A percentile compares a stretch with the other conserved stretches of the same genome.
Conservation (phyloP, 78 protist genomes). For the Capsaspora owczarzaki region DNA sequence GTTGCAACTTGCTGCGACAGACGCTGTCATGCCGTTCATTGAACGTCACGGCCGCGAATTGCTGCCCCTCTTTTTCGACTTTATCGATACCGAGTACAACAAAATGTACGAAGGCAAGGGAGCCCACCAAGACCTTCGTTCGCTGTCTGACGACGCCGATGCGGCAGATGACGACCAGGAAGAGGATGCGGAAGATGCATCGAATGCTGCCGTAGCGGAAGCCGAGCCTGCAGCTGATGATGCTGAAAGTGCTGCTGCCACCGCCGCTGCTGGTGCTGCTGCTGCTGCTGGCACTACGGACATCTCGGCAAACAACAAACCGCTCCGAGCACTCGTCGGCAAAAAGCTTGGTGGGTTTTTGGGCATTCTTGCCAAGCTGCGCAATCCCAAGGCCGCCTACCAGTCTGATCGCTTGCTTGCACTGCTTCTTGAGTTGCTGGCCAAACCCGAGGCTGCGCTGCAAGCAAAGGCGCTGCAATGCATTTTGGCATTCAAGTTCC, state of each 20-base stretch:
- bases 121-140: not conserved
- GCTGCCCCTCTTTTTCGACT: not conserved
- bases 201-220: no score
- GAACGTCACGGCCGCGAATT: not conserved
- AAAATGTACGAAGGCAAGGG: not conserved
- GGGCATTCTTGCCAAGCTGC: not conserved
- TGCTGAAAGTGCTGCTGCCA: no score
- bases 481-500: not conserved
- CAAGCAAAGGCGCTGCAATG: not conserved
- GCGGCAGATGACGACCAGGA: not conserved
- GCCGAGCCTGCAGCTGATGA: no score
- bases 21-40: not conserved
- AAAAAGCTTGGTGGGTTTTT: no score
- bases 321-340: no score
- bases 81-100: not conserved
- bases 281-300: no score
- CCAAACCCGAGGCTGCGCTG: not conserved
- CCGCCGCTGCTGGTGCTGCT: no score
- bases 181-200: not conserved
- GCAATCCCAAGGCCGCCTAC: not conserved
- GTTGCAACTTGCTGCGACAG: no score
- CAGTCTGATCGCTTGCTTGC: not conserved
- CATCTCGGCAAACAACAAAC: no score
- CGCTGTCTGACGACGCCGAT: not conserved
- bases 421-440: not conserved